Evolutionary conservation across 2,329 filamentous ascomycete genomes (phyloP), one percentile per base, ranked within the genome.

Genomic region (Fusarium goolgardi): DNA sequence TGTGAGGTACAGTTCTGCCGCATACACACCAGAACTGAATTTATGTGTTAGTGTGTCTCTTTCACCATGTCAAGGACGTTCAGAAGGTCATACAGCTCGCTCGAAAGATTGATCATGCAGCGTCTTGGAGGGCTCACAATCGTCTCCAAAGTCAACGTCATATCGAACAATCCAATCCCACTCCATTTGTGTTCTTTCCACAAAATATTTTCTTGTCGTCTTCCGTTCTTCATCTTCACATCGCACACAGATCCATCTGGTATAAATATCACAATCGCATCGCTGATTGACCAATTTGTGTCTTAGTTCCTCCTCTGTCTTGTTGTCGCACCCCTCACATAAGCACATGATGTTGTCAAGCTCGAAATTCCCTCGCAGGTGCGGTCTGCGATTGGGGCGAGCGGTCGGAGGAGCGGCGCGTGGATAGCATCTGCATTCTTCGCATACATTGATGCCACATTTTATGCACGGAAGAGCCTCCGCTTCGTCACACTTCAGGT

Each of bases 401-500:
- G 21, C 27, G 9, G 0, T 31, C 6, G 46, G 29, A 1, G 54
- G 59, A 11, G 55, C 37, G 15, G 45, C 59, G 0, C 69, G 66
- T 1, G 59, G 63, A 39, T 68, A 71, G 5, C 35, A 63, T 3
- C 66, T 60, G 1, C 69, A 71, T 55, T 71, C 69, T 2, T 71
- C 69, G 6, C 69, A 71, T 3, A 71, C 10, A 20, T 71, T 71
- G 20, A 71, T 50, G 3, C 50, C 55, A 9, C 66, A 71, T 21
- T 63, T 70, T 2, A 62, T 10, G 13, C 69, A 71, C 1, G 69
- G 59, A 0, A 71, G 34, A 1, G 59, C 63, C 1, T 39, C 53
- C 1, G 66, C 44, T 6, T 70, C 57, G 18, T 63, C 66, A 8
- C 69, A 71, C 10, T 59, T 56, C 13, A 29, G 5, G 2, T 61